These are phyloP conservation scores for Trichoderma aggressivum DNA, from an alignment of 2,329 filamentous ascomycete species.

Conservation along the genomic window DNA sequence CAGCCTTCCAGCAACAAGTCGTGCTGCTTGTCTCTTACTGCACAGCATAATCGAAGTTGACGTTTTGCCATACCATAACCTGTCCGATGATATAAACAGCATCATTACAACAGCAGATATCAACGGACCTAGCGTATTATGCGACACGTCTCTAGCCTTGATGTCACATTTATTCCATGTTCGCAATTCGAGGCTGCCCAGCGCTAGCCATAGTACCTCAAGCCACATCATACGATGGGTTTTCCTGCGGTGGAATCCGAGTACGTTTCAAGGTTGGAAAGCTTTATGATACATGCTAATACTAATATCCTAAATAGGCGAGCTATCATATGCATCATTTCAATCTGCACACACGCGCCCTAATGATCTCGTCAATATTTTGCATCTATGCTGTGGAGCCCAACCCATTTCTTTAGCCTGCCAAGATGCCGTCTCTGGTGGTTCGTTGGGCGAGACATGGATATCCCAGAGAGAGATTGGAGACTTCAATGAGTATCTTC, in stretches of 20 bases:
- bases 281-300: neutral
- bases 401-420: constrained; percentile 31
- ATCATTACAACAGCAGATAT: constrained; percentile 76
- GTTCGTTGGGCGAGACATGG: constrained; percentile 48
- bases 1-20: constrained; percentile 66
- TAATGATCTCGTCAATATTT: constrained; percentile 62
- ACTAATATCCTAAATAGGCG: constrained; percentile 47
- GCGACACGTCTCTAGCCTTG: constrained; percentile 74
- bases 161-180: constrained; percentile 67
- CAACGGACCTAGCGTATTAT: constrained; percentile 72
- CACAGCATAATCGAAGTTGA: constrained; percentile 62
- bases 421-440: constrained; percentile 42
- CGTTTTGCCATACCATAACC: constrained; percentile 63
- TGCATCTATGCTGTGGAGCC: constrained; percentile 66
- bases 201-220: constrained; percentile 62
- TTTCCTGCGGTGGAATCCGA: constrained; percentile 76
- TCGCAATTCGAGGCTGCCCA: constrained; percentile 65
- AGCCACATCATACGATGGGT: constrained; percentile 78
- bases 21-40: constrained; percentile 73
- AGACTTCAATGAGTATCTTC: constrained; percentile 50
- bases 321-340: constrained; percentile 63
- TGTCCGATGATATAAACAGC: constrained; percentile 67
- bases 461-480: constrained; percentile 42
- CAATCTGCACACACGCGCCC: constrained; percentile 63
- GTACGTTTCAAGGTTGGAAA: constrained; percentile 44